Conservation (phyloP, 2,329 filamentous ascomycete species). For the Botrytis medusae region DNA sequence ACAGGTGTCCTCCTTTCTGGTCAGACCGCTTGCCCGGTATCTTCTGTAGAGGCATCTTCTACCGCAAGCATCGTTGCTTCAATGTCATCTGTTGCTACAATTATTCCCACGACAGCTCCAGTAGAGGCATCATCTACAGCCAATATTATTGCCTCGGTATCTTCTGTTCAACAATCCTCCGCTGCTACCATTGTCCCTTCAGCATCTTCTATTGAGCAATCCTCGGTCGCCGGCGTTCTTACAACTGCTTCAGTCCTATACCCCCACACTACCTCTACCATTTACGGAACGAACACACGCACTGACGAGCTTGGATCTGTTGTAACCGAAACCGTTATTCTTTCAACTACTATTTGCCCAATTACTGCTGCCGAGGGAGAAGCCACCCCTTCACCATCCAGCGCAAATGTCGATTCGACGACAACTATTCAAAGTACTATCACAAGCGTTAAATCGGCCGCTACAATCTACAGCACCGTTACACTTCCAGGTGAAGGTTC, state of each 20-base stretch:
- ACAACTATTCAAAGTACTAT: not conserved
- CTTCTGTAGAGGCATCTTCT: not conserved
- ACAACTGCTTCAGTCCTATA: not conserved
- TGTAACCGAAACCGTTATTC: slow-evolving; percentile 18
- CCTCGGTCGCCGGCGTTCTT: not conserved
- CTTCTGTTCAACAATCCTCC: not conserved
- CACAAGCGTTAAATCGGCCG: not conserved
- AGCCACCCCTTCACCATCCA: not conserved
- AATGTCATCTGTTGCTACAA: not conserved
- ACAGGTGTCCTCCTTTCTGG: slow-evolving; percentile 13
- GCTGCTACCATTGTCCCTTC: not conserved
- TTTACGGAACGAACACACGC: slow-evolving; percentile 13
- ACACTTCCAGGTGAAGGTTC: slow-evolving; percentile 6
- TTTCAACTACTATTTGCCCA: slow-evolving; percentile 16
- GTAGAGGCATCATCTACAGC: not conserved
- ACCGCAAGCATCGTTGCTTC: not conserved
- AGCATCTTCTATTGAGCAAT: not conserved
- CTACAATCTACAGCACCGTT: slow-evolving; percentile 15
- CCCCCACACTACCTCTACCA: slow-evolving; percentile 4
- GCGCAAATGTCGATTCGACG: not conserved
- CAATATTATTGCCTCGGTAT: not conserved
- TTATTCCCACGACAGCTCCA: not conserved
- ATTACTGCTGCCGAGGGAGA: slow-evolving; percentile 6
- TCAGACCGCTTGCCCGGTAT: not conserved
- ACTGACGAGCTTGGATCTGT: slow-evolving; percentile 17